A percentile compares a stretch with the other conserved stretches of the same genome.
These are phyloP conservation scores for Atkinsonella hypoxylon DNA, from an alignment of 2,329 filamentous ascomycete genomes.

Conservation along the genomic window DNA sequence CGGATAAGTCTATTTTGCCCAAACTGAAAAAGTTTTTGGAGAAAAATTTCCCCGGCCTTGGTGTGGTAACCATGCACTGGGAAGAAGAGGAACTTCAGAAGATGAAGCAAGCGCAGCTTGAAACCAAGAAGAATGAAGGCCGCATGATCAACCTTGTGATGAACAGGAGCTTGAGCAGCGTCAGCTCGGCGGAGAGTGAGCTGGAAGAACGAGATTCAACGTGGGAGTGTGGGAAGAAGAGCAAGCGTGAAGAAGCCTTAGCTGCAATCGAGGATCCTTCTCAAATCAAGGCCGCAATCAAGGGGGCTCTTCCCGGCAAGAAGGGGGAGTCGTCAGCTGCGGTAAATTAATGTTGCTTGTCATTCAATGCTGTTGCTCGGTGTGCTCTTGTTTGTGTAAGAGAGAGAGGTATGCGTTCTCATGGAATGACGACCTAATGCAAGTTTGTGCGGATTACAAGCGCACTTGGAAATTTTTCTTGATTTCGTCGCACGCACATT, in stretches of 20 bases:
- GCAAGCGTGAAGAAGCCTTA: slow-evolving; percentile 39
- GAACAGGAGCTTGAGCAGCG: slow-evolving; percentile 39
- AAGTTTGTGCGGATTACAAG: neutral
- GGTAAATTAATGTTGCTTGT: neutral
- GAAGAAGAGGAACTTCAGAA: slow-evolving; percentile 61
- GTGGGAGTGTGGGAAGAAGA: slow-evolving; percentile 30
- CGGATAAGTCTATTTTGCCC: slow-evolving; percentile 65
- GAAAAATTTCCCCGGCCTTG: slow-evolving; percentile 63
- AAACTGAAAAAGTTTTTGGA: slow-evolving; percentile 59
- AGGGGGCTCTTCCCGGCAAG: slow-evolving; percentile 15
- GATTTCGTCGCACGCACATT: too few relatives aligned
- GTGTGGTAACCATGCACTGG: slow-evolving; percentile 64
- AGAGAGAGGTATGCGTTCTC: neutral
- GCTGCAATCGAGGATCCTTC: slow-evolving; percentile 39
- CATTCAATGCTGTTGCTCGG: neutral
- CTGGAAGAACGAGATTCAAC: slow-evolving; percentile 32
- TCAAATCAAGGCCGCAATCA: slow-evolving; percentile 27
- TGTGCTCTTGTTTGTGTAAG: neutral
- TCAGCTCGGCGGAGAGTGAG: slow-evolving; percentile 42
- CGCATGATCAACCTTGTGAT: slow-evolving; percentile 40
- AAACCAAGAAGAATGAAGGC: slow-evolving; percentile 57
- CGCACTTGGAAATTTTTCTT: neutral
- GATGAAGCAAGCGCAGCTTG: slow-evolving; percentile 66
- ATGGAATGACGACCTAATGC: neutral
- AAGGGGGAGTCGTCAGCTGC: slow-evolving; percentile 5